These are phyloP conservation scores for Escallonia herrerae DNA, from an alignment of 129 eudicot genomes.

Conservation along the genomic window DNA sequence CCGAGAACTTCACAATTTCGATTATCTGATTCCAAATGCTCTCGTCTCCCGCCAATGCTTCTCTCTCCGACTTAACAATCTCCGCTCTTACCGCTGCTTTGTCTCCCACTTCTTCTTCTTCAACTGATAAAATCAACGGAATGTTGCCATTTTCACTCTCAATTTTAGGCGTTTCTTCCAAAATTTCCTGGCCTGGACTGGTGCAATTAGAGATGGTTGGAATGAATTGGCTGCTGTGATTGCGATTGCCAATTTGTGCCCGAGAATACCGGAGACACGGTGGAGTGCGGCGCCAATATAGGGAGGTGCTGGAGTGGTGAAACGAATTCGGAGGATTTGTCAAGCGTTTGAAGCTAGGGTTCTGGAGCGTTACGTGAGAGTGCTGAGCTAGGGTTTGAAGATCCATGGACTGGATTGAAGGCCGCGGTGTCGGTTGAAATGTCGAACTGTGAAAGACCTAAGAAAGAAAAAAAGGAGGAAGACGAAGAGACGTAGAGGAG, in stretches of 20 bases:
- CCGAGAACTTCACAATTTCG: conserved; percentile 85
- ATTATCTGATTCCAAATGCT: conserved; percentile 75
- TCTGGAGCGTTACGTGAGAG: background rate
- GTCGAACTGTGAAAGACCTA: too few relatives aligned
- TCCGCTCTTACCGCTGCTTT: conserved; percentile 8
- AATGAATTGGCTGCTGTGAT: conserved; percentile 11
- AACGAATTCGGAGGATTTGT: background rate
- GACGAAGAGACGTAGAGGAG: background rate
- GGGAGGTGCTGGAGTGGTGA: background rate
- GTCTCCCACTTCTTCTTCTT: conserved; percentile 11
- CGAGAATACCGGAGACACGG: conserved; percentile 2
- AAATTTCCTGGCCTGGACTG: conserved; percentile 14
- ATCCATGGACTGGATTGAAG: conserved; percentile 19
- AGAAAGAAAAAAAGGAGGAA: background rate
- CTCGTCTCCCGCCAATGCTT: conserved; percentile 33
- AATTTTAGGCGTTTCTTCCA: conserved; percentile 9
- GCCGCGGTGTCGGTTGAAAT: background rate
- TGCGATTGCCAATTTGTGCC: conserved; percentile 3
- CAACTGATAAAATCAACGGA: conserved; percentile 27
- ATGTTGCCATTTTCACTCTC: background rate
- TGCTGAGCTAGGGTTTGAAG: conserved; percentile 42
- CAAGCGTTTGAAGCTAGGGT: conserved; percentile 11
- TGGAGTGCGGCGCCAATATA: conserved; percentile 10
- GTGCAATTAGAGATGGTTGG: conserved; percentile 4
- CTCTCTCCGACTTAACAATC: conserved; percentile 19